Evolutionary conservation across 2,329 filamentous ascomycete genomes (phyloP).

Genomic region (Penicillium griseofulvum): DNA sequence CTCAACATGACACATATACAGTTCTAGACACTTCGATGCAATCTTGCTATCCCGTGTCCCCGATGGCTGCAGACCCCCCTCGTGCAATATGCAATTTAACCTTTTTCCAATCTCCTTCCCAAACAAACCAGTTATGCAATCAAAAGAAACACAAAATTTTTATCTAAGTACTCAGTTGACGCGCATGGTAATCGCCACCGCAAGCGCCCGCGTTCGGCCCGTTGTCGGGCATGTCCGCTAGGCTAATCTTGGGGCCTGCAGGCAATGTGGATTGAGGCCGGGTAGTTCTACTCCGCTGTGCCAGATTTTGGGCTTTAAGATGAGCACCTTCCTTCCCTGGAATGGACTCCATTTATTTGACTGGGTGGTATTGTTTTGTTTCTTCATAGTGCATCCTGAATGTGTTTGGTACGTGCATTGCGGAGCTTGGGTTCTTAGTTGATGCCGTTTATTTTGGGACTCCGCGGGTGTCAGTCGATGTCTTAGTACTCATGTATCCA

Average conservation of each 20-base stretch:
- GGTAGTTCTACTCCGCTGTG: conserved; percentile 15
- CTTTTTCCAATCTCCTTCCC: background rate
- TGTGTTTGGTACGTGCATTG: background rate
- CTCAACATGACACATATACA: conserved; percentile 2
- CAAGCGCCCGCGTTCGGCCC: conserved; percentile 27
- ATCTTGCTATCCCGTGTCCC: background rate
- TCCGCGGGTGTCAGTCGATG: background rate
- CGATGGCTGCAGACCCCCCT: background rate
- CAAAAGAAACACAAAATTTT: background rate
- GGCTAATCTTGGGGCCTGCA: conserved; percentile 12
- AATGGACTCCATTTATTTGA: conserved; percentile 13
- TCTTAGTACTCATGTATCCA: background rate
- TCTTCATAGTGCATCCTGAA: background rate
- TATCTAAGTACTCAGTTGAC: conserved; percentile 1
- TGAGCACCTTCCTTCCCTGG: conserved; percentile 21
- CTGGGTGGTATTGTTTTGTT: conserved; percentile 5
- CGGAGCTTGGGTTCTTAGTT: background rate
- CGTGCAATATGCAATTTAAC: background rate
- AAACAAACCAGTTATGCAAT: background rate
- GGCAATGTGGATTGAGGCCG: conserved; percentile 14
- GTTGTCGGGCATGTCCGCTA: conserved; percentile 29
- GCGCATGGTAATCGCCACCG: conserved; percentile 13
- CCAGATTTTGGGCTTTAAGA: conserved; percentile 2
- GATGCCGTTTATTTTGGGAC: background rate
- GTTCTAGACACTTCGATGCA: conserved; percentile 5